phyloP scores from a whole-genome alignment of 2,329 filamentous ascomycete species.

The Trichoderma atrobrunneum region DNA sequence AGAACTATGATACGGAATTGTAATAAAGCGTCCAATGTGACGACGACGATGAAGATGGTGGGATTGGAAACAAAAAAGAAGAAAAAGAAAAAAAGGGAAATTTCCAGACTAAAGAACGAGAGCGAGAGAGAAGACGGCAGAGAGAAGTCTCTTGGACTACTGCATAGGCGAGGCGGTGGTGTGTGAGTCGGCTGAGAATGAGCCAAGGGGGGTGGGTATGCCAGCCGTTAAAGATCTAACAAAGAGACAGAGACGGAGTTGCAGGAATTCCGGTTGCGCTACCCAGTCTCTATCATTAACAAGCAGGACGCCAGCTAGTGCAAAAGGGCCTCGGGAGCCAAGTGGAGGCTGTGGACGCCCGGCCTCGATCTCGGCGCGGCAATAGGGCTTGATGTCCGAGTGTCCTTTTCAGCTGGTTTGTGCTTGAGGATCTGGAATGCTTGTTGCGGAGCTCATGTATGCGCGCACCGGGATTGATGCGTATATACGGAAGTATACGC shows the following conservation, averaged over 20 bases:
- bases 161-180: background rate
- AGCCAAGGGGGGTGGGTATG: background rate
- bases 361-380: constrained; percentile 14
- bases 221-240: background rate
- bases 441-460: background rate
- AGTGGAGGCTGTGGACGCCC: constrained; percentile 11
- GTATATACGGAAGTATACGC: background rate
- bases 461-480: background rate
- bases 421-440: background rate
- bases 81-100: background rate
- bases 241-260: background rate
- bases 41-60: background rate
- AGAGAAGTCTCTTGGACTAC: background rate
- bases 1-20: background rate
- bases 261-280: background rate
- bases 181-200: constrained; percentile 5
- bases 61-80: background rate
- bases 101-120: background rate
- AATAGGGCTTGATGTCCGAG: constrained; percentile 15
- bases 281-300: constrained; percentile 1
- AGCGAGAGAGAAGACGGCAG: background rate
- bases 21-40: background rate
- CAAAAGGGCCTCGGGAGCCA: constrained; percentile 15
- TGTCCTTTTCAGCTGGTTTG: background rate
- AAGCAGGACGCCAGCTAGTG: background rate